Conservation (phyloP, 1,284 basidiomycete genomes). For the Microbotryum silenes-acaulis region DNA sequence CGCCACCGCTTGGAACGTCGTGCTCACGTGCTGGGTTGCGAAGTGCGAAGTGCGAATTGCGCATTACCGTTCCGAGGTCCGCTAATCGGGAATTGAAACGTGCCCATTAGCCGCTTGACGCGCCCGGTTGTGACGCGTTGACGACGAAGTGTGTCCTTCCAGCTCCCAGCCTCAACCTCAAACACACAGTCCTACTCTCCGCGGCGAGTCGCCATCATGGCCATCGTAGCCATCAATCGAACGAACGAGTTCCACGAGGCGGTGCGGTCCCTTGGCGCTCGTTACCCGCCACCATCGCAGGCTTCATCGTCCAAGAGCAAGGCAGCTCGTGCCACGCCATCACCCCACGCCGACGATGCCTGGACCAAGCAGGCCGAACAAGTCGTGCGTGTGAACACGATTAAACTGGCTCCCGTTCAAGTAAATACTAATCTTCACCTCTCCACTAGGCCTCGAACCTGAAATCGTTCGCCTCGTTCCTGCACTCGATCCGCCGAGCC, state of each 20-base stretch:
- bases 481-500: conserved; percentile 60
- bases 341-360: conserved; percentile 7
- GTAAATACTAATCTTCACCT: not conserved
- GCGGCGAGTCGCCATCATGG: not conserved
- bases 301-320: conserved; percentile 1
- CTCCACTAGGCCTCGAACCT: conserved; percentile 39
- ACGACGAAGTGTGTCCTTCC: conserved; percentile 1
- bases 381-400: conserved; percentile 9
- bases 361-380: conserved; percentile 29
- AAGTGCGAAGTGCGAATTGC: conserved; percentile 31
- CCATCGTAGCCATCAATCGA: conserved; percentile 7
- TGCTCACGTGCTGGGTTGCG: too few species aligned
- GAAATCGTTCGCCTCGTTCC: conserved; percentile 58
- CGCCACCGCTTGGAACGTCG: too few species aligned
- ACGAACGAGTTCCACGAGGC: conserved; percentile 25
- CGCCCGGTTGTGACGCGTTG: conserved; percentile 39
- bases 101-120: conserved; percentile 6
- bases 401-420: conserved; percentile 1
- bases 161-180: not conserved
- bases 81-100: conserved; percentile 45
- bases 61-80: conserved; percentile 64
- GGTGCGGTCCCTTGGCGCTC: conserved; percentile 7
- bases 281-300: conserved; percentile 14
- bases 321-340: not conserved
- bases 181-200: not conserved